These are phyloP conservation scores for Aspergillus sclerotiicarbonarius DNA, from an alignment of 495 filamentous ascomycete species.

Conservation along the genomic window DNA sequence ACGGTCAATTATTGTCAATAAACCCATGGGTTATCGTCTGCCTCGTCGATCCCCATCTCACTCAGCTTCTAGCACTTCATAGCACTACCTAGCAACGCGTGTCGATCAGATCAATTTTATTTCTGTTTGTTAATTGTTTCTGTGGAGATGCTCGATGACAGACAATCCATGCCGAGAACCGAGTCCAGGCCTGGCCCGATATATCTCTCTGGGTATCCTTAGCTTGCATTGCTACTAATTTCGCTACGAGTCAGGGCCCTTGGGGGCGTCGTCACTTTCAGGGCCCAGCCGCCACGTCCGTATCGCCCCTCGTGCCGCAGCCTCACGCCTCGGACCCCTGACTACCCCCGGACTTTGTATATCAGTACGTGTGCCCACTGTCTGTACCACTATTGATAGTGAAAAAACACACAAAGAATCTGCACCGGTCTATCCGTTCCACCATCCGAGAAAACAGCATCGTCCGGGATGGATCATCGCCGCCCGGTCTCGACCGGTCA, in stretches of 20 bases:
- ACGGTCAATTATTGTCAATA: conserved; percentile 5
- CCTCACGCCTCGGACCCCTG: not conserved
- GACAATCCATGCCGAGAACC: not conserved
- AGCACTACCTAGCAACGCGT: not conserved
- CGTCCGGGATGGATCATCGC: conserved; percentile 1
- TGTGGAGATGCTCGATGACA: not conserved
- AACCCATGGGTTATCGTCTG: not conserved
- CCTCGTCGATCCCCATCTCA: conserved; percentile 2
- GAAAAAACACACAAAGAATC: not conserved
- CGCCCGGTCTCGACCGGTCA: conserved; percentile 13
- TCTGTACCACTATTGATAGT: not conserved
- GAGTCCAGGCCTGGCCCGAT: not conserved
- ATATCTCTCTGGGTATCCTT: not conserved
- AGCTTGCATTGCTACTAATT: too few relatives aligned
- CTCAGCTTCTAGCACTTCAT: too few relatives aligned
- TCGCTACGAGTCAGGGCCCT: too few relatives aligned
- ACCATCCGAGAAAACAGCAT: not conserved
- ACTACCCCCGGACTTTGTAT: not conserved
- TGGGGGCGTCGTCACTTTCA: too few relatives aligned
- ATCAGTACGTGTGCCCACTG: not conserved
- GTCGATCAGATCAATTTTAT: not conserved
- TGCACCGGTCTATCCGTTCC: too few relatives aligned
- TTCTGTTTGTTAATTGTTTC: not conserved
- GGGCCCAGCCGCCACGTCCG: too few relatives aligned
- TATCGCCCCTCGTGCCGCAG: not conserved